phyloP scores from a whole-genome alignment of 805 yeast species.

The Wickerhamomyces silvicola region DNA sequence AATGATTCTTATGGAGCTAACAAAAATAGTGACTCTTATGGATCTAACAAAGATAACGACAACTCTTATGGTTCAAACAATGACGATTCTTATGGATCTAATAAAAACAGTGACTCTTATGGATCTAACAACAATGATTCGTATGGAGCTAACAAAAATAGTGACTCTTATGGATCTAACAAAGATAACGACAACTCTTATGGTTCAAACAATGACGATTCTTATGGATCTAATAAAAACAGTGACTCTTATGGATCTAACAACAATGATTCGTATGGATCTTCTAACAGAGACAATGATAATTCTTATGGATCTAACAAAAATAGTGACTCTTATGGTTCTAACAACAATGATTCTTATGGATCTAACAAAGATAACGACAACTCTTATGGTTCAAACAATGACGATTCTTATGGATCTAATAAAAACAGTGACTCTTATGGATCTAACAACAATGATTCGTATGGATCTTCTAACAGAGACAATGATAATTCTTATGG shows the following conservation, averaged over 20 bases:
- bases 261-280: constrained; percentile 24
- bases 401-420: too few species aligned
- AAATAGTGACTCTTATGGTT: constrained; percentile 15
- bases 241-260: constrained; percentile 7
- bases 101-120: constrained; percentile 19
- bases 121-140: constrained; percentile 14
- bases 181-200: constrained; percentile 21
- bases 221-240: constrained; percentile 21
- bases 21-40: constrained; percentile 10
- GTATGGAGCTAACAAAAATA: constrained; percentile 1
- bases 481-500: too few species aligned
- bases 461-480: too few species aligned
- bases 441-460: too few species aligned
- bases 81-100: constrained; percentile 21
- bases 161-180: constrained; percentile 16
- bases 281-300: constrained; percentile 12
- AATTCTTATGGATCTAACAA: constrained; percentile 6
- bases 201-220: constrained; percentile 18
- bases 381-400: constrained; percentile 1
- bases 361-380: constrained; percentile 11
- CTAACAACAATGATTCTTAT: constrained; percentile 3
- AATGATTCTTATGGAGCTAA: constrained; percentile 6
- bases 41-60: constrained; percentile 17
- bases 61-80: constrained; percentile 23
- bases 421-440: too few species aligned